A percentile compares a stretch with the other conserved stretches of the same genome.
These are phyloP conservation scores for Paecilomyces formosus DNA, from an alignment of 2,329 filamentous ascomycete genomes.

Conservation along the genomic window DNA sequence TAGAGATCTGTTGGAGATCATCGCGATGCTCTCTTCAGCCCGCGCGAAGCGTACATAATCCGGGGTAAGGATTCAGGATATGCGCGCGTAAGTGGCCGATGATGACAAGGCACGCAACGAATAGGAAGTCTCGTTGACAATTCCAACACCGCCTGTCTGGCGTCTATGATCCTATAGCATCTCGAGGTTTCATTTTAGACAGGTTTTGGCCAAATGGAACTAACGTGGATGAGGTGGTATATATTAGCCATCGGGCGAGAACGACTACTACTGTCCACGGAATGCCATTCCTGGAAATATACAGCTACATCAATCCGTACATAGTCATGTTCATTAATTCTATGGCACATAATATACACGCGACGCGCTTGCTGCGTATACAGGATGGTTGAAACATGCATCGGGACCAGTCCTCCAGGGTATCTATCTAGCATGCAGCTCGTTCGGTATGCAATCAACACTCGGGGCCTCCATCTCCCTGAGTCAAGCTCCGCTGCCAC, in stretches of 20 bases:
- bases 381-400: not conserved
- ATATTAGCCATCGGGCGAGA: not conserved
- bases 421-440: not conserved
- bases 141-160: not conserved
- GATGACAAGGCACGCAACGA: not conserved
- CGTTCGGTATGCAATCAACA: not conserved
- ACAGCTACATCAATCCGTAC: too few relatives aligned
- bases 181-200: not conserved
- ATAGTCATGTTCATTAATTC: not conserved
- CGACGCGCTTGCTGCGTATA: not conserved
- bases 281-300: not conserved
- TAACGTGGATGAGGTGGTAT: not conserved
- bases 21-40: not conserved
- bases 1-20: not conserved
- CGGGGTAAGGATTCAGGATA: not conserved
- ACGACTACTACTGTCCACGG: not conserved
- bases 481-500: constrained; percentile 22
- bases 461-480: not conserved
- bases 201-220: not conserved
- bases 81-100: not conserved
- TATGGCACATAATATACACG: not conserved
- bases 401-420: not conserved
- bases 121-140: not conserved
- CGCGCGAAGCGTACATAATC: not conserved
- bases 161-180: not conserved